A percentile compares a stretch with the other conserved stretches of the same genome.
Evolutionary conservation across 192 early-diverging fungal genomes (phyloP).

Genomic region (Backusella luteola): DNA sequence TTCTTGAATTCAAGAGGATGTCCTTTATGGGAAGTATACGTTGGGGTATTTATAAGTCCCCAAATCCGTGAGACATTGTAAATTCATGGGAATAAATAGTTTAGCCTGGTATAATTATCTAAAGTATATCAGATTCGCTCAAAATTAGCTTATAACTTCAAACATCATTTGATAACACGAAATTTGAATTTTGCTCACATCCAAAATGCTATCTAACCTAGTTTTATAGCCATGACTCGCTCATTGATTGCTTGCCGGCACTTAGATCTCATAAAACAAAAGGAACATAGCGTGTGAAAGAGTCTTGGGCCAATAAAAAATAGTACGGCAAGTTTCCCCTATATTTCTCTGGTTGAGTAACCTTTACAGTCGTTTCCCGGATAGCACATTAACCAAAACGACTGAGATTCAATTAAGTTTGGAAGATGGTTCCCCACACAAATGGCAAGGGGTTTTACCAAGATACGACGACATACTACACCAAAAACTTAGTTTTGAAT

Average conservation of each 20-base stretch:
- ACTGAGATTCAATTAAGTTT: background rate
- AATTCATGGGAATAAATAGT: background rate
- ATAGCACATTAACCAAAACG: background rate
- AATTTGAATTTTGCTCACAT: background rate
- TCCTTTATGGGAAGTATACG: background rate
- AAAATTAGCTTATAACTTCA: background rate
- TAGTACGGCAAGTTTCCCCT: background rate
- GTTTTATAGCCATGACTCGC: background rate
- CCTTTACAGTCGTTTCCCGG: background rate
- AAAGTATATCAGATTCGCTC: background rate
- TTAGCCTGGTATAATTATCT: background rate
- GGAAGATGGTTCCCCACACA: background rate
- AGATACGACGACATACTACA: background rate
- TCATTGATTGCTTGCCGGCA: background rate
- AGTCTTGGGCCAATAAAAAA: background rate
- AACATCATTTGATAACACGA: background rate
- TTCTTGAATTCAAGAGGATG: background rate
- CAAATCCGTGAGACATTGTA: background rate
- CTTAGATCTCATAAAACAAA: background rate
- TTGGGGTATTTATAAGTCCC: background rate
- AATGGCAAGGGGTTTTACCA: background rate
- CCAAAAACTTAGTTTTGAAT: background rate
- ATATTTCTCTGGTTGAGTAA: background rate
- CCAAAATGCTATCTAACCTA: background rate
- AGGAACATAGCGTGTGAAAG: background rate